Conservation (phyloP, 2,329 filamentous ascomycete species). For the Nothomitra cinnamomea region DNA sequence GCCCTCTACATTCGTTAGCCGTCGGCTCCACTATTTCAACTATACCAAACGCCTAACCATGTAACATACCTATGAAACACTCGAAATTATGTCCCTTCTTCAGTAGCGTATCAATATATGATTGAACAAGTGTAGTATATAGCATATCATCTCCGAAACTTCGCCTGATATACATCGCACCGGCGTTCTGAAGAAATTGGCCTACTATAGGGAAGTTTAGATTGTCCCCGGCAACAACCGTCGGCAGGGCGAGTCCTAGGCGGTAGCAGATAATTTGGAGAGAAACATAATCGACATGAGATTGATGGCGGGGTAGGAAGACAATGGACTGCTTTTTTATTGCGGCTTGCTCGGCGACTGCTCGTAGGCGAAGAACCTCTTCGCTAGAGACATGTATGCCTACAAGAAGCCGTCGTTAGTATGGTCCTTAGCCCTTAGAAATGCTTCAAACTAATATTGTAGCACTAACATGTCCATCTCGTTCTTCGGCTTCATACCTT, state of each 20-base stretch:
- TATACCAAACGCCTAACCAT: background rate
- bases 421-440: background rate
- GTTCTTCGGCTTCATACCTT: constrained; percentile 36
- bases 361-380: constrained; percentile 68
- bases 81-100: constrained; percentile 89
- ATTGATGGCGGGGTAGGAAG: constrained; percentile 86
- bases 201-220: constrained; percentile 87
- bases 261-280: constrained; percentile 92
- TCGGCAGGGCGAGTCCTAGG: constrained; percentile 71
- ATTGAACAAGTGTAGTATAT: constrained; percentile 84
- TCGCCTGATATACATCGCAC: constrained; percentile 89
- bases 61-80: constrained; percentile 53
- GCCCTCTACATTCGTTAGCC: constrained; percentile 40
- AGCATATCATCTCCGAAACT: constrained; percentile 84
- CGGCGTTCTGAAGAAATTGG: constrained; percentile 79
- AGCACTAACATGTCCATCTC: background rate
- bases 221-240: constrained; percentile 90
- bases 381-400: constrained; percentile 87
- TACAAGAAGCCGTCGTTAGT: constrained; percentile 12
- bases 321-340: constrained; percentile 88
- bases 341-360: constrained; percentile 66
- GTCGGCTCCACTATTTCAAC: background rate
- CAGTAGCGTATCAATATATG: constrained; percentile 84
- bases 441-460: background rate
- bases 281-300: constrained; percentile 91